These are phyloP conservation scores for Puccinia horiana DNA, from an alignment of 1,284 basidiomycete species.

Conservation along the genomic window DNA sequence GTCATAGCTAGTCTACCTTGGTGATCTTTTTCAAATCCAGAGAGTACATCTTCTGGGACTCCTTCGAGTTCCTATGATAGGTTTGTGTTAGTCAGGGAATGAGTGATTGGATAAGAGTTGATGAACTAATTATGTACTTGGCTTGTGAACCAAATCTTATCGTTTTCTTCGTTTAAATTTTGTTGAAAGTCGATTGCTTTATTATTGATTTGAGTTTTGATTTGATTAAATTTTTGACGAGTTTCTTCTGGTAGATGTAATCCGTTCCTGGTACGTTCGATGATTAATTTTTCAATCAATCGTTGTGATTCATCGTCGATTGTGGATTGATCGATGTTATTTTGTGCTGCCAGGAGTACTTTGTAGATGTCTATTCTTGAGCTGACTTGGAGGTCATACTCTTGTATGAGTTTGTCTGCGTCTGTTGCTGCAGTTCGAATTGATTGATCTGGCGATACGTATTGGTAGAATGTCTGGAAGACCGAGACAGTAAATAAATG, in stretches of 20 bases:
- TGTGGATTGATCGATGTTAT: constrained; percentile 67
- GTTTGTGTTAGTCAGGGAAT: too few relatives aligned
- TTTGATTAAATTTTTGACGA: constrained; percentile 64
- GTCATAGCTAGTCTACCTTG: constrained; percentile 61
- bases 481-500: background rate
- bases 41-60: constrained; percentile 73
- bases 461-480: constrained; percentile 69
- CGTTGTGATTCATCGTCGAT: constrained; percentile 70
- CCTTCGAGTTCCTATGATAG: constrained; percentile 74
- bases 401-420: constrained; percentile 69
- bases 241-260: constrained; percentile 70
- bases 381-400: constrained; percentile 70
- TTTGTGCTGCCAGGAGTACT: constrained; percentile 69
- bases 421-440: constrained; percentile 73
- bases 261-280: constrained; percentile 74
- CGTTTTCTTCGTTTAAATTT: constrained; percentile 80
- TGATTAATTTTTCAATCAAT: constrained; percentile 73
- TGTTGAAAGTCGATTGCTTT: constrained; percentile 73
- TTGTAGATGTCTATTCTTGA: constrained; percentile 76
- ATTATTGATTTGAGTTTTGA: constrained; percentile 66
- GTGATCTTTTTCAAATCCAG: constrained; percentile 67
- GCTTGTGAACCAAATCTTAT: constrained; percentile 54
- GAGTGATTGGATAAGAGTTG: too few relatives aligned
- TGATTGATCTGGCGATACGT: constrained; percentile 70
- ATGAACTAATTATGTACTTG: constrained; percentile 62